Evolutionary conservation across 495 filamentous ascomycete species (phyloP).

Genomic region (Aspergillus hancockii): DNA sequence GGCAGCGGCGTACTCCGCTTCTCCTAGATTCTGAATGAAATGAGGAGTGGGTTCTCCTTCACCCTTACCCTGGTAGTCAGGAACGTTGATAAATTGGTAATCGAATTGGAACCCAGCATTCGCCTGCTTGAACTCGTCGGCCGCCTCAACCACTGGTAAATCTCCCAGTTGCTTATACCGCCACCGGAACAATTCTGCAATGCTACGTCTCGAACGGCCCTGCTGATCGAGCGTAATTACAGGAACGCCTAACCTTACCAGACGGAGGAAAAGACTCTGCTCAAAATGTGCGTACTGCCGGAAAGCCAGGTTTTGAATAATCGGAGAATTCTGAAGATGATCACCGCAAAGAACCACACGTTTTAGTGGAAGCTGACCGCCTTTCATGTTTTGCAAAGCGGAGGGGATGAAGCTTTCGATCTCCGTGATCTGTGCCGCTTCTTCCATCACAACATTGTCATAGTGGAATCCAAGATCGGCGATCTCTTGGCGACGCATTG

Average conservation of each 20-base stretch:
- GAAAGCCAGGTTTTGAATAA: slow-evolving; percentile 96
- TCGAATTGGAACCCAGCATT: slow-evolving; percentile 93
- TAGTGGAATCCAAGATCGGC: slow-evolving; percentile 90
- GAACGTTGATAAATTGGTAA: slow-evolving; percentile 96
- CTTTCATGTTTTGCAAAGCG: slow-evolving; percentile 76
- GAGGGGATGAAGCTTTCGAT: slow-evolving; percentile 95
- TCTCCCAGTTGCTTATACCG: slow-evolving; percentile 81
- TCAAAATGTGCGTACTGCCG: slow-evolving; percentile 94
- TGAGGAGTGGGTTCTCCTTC: slow-evolving; percentile 92
- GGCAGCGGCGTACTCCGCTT: slow-evolving; percentile 95
- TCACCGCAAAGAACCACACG: slow-evolving; percentile 92
- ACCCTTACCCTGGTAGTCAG: slow-evolving; percentile 88
- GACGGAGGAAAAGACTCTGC: slow-evolving; percentile 88
- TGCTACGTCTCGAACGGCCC: slow-evolving; percentile 81
- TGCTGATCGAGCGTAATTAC: slow-evolving; percentile 89
- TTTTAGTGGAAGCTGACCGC: slow-evolving; percentile 74
- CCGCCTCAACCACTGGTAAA: slow-evolving; percentile 68
- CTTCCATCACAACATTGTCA: slow-evolving; percentile 98
- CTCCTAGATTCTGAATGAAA: slow-evolving; percentile 95
- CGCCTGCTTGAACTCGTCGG: slow-evolving; percentile 72
- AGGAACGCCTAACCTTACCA: slow-evolving; percentile 88
- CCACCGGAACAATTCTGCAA: slow-evolving; percentile 92
- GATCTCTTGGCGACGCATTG: slow-evolving; percentile 95
- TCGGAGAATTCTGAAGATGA: slow-evolving; percentile 93
- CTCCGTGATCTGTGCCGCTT: slow-evolving; percentile 97